These are phyloP conservation scores for Plantago coronopus DNA, from an alignment of 305 asterid species.

Conservation along the genomic window DNA sequence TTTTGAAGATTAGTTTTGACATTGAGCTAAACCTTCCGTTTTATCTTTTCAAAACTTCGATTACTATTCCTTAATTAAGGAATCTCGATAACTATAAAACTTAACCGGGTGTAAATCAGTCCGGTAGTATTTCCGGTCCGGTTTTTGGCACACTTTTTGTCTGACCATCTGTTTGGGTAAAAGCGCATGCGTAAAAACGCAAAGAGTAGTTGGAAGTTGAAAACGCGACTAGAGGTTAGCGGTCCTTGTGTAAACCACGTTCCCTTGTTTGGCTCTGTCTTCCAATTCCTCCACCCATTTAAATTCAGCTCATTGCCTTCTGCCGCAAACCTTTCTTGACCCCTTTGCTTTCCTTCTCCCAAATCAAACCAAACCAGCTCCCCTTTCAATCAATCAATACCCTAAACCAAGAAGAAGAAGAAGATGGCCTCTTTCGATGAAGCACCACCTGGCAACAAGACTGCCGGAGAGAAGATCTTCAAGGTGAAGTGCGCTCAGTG, in stretches of 20 bases:
- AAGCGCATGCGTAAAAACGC: too few relatives aligned
- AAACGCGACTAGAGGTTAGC: conserved; percentile 1
- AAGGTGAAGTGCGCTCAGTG: conserved; percentile 85
- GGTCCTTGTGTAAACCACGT: conserved; percentile 29
- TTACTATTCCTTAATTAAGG: too few relatives aligned
- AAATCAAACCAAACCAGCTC: neutral
- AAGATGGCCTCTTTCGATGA: conserved; percentile 57
- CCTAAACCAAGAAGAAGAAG: neutral
- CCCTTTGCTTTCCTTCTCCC: neutral
- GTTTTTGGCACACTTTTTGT: too few relatives aligned
- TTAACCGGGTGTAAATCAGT: too few relatives aligned
- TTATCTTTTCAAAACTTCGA: too few relatives aligned
- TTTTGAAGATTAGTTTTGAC: too few relatives aligned
- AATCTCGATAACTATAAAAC: too few relatives aligned
- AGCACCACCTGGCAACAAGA: conserved; percentile 64
- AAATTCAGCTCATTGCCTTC: conserved; percentile 1
- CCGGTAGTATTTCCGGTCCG: too few relatives aligned
- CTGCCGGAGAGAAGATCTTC: conserved; percentile 68
- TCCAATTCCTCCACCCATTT: conserved; percentile 14
- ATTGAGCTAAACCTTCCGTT: too few relatives aligned
- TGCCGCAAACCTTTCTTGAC: neutral
- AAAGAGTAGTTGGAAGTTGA: too few relatives aligned
- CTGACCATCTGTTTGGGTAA: too few relatives aligned
- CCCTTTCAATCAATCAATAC: neutral
- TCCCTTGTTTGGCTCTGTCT: conserved; percentile 17